phyloP scores from a whole-genome alignment of 345 rosid species.

The Brassica cretica region DNA sequence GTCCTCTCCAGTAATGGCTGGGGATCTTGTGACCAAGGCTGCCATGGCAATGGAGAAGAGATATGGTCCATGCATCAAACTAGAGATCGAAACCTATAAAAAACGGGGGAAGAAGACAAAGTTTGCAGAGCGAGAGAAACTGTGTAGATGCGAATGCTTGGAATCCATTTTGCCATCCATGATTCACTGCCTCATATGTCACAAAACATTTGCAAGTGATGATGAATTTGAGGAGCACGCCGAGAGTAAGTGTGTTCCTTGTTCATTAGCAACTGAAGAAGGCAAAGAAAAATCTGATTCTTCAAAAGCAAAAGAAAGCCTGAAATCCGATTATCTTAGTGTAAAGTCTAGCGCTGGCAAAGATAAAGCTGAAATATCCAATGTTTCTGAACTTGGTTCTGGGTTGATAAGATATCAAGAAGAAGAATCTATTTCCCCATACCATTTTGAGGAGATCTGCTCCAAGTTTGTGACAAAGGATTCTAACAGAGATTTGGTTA shows the following conservation, averaged over 20 bases:
- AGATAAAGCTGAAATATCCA: slow-evolving; percentile 42
- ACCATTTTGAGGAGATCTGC: slow-evolving; percentile 65
- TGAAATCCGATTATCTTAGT: slow-evolving; percentile 35
- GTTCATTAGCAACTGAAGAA: slow-evolving; percentile 46
- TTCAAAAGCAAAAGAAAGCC: slow-evolving; percentile 48
- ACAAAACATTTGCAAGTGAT: slow-evolving; percentile 59
- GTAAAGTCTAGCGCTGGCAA: slow-evolving; percentile 41
- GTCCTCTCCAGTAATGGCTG: slow-evolving; percentile 31
- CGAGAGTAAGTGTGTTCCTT: slow-evolving; percentile 57
- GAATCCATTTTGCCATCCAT: slow-evolving; percentile 81
- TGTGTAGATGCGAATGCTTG: slow-evolving; percentile 76
- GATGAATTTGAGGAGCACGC: slow-evolving; percentile 61
- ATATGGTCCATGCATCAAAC: slow-evolving; percentile 57
- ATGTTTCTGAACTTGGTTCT: slow-evolving; percentile 48
- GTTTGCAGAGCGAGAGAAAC: slow-evolving; percentile 51
- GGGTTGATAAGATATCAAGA: slow-evolving; percentile 62
- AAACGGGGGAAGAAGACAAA: slow-evolving; percentile 56
- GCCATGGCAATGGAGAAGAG: slow-evolving; percentile 63
- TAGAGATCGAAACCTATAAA: slow-evolving; percentile 47
- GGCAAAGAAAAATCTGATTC: slow-evolving; percentile 46
- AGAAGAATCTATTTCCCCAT: slow-evolving; percentile 58
- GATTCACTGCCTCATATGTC: slow-evolving; percentile 81
- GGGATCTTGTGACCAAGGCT: slow-evolving; percentile 67
- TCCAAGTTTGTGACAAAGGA: slow-evolving; percentile 75
- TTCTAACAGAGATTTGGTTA: slow-evolving; percentile 79